Percentiles rank a stretch among this genome's conserved stretches.
These are phyloP conservation scores for Amanita rubescens DNA, from an alignment of 768 basidiomycete species.

Conservation along the genomic window DNA sequence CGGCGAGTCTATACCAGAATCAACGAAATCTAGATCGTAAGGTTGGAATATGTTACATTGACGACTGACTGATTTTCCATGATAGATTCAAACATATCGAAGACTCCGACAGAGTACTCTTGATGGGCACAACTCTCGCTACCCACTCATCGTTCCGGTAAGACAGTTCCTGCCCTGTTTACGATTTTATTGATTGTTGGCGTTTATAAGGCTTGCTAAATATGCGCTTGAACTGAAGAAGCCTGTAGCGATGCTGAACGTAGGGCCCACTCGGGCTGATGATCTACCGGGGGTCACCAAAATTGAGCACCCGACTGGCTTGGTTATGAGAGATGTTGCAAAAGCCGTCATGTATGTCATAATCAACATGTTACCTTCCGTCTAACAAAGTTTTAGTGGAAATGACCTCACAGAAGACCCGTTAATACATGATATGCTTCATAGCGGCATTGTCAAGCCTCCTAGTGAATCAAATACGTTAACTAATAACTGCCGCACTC, in stretches of 20 bases:
- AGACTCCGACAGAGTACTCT: conserved; percentile 56
- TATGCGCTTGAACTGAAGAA: conserved; percentile 70
- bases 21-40: conserved; percentile 67
- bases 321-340: conserved; percentile 64
- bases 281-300: conserved; percentile 60
- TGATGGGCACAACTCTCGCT: conserved; percentile 87
- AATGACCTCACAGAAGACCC: conserved; percentile 33
- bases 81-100: conserved; percentile 54
- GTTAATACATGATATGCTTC: conserved; percentile 42
- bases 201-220: conserved; percentile 58
- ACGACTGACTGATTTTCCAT: not conserved
- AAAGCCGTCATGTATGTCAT: conserved; percentile 43
- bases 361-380: conserved; percentile 5
- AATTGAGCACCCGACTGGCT: conserved; percentile 68
- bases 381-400: conserved; percentile 32
- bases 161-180: conserved; percentile 6
- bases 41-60: conserved; percentile 16
- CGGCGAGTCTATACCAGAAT: conserved; percentile 74
- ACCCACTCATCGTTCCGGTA: conserved; percentile 91
- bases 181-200: not conserved
- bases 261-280: conserved; percentile 88
- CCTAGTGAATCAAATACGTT: conserved; percentile 29
- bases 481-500: conserved; percentile 1
- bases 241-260: conserved; percentile 75
- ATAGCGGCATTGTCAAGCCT: conserved; percentile 51